Conservation (phyloP, 106 monocot species). For the Dioscorea zingiberensis region DNA sequence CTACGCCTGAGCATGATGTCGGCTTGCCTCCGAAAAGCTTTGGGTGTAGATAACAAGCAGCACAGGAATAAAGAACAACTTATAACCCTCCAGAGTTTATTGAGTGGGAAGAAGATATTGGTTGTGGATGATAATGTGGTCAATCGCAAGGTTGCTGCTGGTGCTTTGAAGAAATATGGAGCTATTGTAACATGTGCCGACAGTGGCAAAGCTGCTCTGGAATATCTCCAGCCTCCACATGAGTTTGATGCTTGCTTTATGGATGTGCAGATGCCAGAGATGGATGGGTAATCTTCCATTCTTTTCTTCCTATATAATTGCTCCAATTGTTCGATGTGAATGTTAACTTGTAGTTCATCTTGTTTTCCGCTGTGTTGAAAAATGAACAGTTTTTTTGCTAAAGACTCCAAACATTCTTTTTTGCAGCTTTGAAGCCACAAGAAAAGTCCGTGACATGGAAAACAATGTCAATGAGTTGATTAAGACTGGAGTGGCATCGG, state of each 20-base stretch:
- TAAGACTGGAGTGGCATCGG: slow-evolving; percentile 19
- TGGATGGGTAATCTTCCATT: slow-evolving; percentile 63
- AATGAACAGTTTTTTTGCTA: too few relatives aligned
- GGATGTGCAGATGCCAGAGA: slow-evolving; percentile 97
- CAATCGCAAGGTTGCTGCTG: slow-evolving; percentile 69
- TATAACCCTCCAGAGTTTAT: slow-evolving; percentile 38
- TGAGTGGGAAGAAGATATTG: slow-evolving; percentile 57
- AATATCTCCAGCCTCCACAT: slow-evolving; percentile 60
- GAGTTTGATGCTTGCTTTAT: slow-evolving; percentile 85
- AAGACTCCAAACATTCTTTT: background rate
- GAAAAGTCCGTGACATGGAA: slow-evolving; percentile 41
- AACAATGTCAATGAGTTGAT: slow-evolving; percentile 32
- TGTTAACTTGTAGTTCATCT: too few relatives aligned
- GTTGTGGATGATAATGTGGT: slow-evolving; percentile 87
- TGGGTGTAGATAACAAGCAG: too few relatives aligned
- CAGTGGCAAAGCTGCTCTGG: slow-evolving; percentile 67
- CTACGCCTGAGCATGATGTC: slow-evolving; percentile 60
- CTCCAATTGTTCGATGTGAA: too few relatives aligned
- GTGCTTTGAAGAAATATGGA: slow-evolving; percentile 72
- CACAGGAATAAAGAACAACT: slow-evolving; percentile 13
- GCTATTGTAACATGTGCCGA: slow-evolving; percentile 70
- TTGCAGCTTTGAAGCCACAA: slow-evolving; percentile 81
- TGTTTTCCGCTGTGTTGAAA: too few relatives aligned
- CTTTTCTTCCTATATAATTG: background rate
- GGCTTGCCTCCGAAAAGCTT: slow-evolving; percentile 53